Percentiles rank a stretch among this genome's conserved stretches.
phyloP scores from a whole-genome alignment of 2,329 filamentous ascomycete species.

The Thermothelomyces thermophilus region DNA sequence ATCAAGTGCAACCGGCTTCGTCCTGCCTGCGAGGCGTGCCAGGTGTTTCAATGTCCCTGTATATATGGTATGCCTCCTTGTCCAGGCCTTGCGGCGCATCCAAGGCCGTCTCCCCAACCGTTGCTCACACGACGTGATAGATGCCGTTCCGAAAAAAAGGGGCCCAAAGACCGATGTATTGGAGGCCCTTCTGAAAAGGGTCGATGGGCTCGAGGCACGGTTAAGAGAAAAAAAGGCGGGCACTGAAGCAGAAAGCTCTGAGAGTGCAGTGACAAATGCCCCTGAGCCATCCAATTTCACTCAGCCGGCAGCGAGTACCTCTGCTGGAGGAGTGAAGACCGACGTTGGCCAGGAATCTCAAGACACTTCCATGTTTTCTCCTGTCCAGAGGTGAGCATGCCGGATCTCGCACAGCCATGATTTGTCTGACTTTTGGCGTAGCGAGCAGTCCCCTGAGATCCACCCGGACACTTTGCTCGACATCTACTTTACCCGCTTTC shows the following conservation, averaged over 20 bases:
- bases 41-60: slow-evolving; percentile 82
- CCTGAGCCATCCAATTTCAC: slow-evolving; percentile 18
- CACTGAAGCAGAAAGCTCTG: slow-evolving; percentile 23
- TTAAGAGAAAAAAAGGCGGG: slow-evolving; percentile 60
- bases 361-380: slow-evolving; percentile 40
- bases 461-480: slow-evolving; percentile 62
- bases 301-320: slow-evolving; percentile 13
- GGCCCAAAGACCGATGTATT: slow-evolving; percentile 86
- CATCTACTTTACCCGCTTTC: slow-evolving; percentile 71
- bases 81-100: neutral
- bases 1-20: slow-evolving; percentile 87
- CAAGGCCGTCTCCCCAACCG: neutral
- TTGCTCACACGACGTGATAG: slow-evolving; percentile 36
- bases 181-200: slow-evolving; percentile 75
- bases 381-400: slow-evolving; percentile 33
- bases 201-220: slow-evolving; percentile 76
- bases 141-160: slow-evolving; percentile 83
- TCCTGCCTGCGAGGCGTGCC: slow-evolving; percentile 81
- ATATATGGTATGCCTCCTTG: slow-evolving; percentile 63
- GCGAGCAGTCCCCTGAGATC: slow-evolving; percentile 41
- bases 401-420: neutral
- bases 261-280: slow-evolving; percentile 24
- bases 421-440: slow-evolving; percentile 22
- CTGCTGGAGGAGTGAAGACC: slow-evolving; percentile 31
- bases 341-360: slow-evolving; percentile 30